These are phyloP conservation scores for Pogostemon cablin DNA, from an alignment of 257 asterid genomes.

Conservation along the genomic window DNA sequence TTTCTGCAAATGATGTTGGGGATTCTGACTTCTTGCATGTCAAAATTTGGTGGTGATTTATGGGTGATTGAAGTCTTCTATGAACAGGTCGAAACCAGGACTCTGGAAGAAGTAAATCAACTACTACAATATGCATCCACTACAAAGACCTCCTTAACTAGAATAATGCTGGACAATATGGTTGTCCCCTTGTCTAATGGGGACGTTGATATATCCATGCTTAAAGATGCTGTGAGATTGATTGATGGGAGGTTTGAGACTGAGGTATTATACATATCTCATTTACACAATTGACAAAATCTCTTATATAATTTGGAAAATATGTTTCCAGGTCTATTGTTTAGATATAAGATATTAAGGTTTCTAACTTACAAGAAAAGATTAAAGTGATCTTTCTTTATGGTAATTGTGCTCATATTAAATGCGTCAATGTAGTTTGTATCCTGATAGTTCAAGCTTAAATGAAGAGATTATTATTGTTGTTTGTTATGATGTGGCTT, in stretches of 20 bases:
- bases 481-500: neutral
- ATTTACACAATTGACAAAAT: neutral
- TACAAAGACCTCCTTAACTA: constrained; percentile 52
- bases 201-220: constrained; percentile 88
- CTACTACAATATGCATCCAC: constrained; percentile 70
- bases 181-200: constrained; percentile 83
- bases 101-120: constrained; percentile 82
- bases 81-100: constrained; percentile 87
- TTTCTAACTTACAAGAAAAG: constrained; percentile 24
- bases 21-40: neutral
- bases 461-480: neutral
- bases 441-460: neutral
- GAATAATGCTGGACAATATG: constrained; percentile 98
- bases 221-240: constrained; percentile 76
- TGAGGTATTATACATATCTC: constrained; percentile 53
- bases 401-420: neutral
- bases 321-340: neutral
- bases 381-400: neutral
- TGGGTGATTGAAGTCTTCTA: constrained; percentile 20
- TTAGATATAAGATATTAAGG: neutral
- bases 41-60: constrained; percentile 13
- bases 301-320: neutral
- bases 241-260: constrained; percentile 83
- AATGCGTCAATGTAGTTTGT: constrained; percentile 10
- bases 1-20: no score